Conservation (phyloP, 768 basidiomycete genomes). For the Ramaria sp. region DNA sequence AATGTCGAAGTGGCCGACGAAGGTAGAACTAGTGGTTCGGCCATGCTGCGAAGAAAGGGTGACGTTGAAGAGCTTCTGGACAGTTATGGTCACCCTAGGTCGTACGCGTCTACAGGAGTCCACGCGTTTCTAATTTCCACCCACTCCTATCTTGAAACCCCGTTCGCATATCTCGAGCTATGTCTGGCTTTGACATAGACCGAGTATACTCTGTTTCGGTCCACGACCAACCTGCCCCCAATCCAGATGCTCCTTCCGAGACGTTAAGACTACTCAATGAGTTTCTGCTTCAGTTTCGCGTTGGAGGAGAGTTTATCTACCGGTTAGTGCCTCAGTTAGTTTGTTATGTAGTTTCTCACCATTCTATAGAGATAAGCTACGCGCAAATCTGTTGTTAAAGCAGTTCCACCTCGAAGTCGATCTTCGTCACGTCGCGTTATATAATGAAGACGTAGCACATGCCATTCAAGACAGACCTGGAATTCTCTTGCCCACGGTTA, state of each 20-base stretch:
- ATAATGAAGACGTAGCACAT: conserved; percentile 91
- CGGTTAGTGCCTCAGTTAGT: conserved; percentile 35
- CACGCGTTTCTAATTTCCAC: conserved; percentile 6
- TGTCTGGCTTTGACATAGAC: conserved; percentile 86
- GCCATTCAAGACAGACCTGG: conserved; percentile 82
- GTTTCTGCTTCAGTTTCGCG: conserved; percentile 79
- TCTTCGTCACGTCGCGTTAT: conserved; percentile 38
- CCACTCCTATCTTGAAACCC: not conserved
- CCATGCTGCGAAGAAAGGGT: not conserved
- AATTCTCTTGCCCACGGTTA: conserved; percentile 78
- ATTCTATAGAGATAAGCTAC: conserved; percentile 61
- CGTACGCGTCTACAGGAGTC: conserved; percentile 7
- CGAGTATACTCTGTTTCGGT: conserved; percentile 74
- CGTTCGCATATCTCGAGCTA: conserved; percentile 19
- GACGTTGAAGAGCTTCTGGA: not conserved
- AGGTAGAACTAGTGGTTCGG: conserved; percentile 62
- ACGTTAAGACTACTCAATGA: conserved; percentile 72
- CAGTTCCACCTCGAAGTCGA: conserved; percentile 84
- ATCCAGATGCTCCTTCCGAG: conserved; percentile 68
- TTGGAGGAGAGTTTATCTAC: conserved; percentile 88
- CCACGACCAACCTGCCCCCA: conserved; percentile 46
- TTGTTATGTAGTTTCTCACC: not conserved
- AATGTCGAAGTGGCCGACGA: conserved; percentile 63
- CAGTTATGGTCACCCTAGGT: not conserved
- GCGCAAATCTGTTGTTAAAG: conserved; percentile 81